Percentiles rank a stretch among this genome's conserved stretches.
These are phyloP conservation scores for Zymoseptoria crescenta DNA, from an alignment of 2,329 filamentous ascomycete genomes.

Conservation along the genomic window DNA sequence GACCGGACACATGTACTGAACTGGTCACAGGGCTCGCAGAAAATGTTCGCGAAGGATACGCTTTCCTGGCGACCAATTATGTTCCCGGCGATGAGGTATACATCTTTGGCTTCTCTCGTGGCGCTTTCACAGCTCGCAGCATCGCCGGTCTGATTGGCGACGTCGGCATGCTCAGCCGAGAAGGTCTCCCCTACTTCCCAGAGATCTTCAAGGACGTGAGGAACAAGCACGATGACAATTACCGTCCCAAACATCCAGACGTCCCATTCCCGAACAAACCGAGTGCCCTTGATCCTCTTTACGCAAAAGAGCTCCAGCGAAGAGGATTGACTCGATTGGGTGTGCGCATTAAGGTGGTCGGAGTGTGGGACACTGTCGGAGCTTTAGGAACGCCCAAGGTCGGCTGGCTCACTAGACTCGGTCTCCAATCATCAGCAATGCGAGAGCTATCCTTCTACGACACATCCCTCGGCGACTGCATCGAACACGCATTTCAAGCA, in stretches of 20 bases:
- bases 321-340: slow-evolving; percentile 28
- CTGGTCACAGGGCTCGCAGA: slow-evolving; percentile 33
- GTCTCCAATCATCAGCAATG: slow-evolving; percentile 26
- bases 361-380: slow-evolving; percentile 41
- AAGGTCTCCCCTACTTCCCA: slow-evolving; percentile 37
- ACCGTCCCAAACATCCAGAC: slow-evolving; percentile 39
- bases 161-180: slow-evolving; percentile 43
- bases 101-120: slow-evolving; percentile 43
- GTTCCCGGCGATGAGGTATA: slow-evolving; percentile 45
- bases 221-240: slow-evolving; percentile 36
- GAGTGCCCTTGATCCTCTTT: slow-evolving; percentile 35
- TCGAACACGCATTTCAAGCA: slow-evolving; percentile 40
- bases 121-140: slow-evolving; percentile 40
- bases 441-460: slow-evolving; percentile 42
- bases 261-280: slow-evolving; percentile 42
- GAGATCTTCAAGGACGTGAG: slow-evolving; percentile 42
- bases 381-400: slow-evolving; percentile 41
- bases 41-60: slow-evolving; percentile 43
- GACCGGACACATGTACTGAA: background rate
- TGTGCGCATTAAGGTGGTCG: slow-evolving; percentile 36
- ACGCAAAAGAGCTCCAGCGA: slow-evolving; percentile 34
- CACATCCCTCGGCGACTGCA: slow-evolving; percentile 35
- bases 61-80: slow-evolving; percentile 47
- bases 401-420: slow-evolving; percentile 31
- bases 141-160: slow-evolving; percentile 40